Percentiles rank a stretch among this genome's conserved stretches.
Conservation (phyloP, 1,139 yeast species). For the Geotrichum armillariae region DNA sequence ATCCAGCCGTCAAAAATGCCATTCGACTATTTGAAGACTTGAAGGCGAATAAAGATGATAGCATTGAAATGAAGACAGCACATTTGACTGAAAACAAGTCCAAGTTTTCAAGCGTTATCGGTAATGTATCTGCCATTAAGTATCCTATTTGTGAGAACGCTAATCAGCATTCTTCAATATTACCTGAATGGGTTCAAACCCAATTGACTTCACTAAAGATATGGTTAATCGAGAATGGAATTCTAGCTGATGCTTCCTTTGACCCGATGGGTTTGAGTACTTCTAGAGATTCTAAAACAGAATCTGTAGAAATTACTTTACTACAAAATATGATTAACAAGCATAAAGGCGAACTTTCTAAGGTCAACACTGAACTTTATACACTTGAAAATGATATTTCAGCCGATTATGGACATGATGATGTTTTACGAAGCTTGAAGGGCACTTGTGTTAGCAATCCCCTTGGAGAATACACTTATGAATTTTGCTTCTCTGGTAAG, state of each 20-base stretch:
- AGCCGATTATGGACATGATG: constrained; percentile 56
- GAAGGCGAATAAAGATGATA: constrained; percentile 21
- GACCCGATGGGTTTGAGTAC: constrained; percentile 2
- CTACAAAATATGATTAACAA: constrained; percentile 34
- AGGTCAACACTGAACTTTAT: constrained; percentile 31
- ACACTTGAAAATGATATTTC: constrained; percentile 25
- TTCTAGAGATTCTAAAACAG: constrained; percentile 9
- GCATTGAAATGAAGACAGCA: background rate
- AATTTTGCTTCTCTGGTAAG: constrained; percentile 57
- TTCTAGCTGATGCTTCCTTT: constrained; percentile 26
- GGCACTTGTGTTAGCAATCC: constrained; percentile 50
- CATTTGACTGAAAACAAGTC: background rate
- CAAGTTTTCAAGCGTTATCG: background rate
- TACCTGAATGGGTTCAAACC: constrained; percentile 3
- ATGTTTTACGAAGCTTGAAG: constrained; percentile 59
- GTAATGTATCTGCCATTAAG: background rate
- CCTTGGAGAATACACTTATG: constrained; percentile 72
- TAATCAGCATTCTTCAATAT: background rate
- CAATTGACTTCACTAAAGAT: constrained; percentile 6
- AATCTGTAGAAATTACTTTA: constrained; percentile 23
- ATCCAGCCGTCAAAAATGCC: constrained; percentile 78
- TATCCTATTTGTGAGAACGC: background rate
- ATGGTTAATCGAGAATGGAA: constrained; percentile 33
- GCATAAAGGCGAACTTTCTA: constrained; percentile 28
- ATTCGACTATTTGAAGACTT: constrained; percentile 55